Conservation (phyloP, 345 rosid species). For the Clausena lansium region DNA sequence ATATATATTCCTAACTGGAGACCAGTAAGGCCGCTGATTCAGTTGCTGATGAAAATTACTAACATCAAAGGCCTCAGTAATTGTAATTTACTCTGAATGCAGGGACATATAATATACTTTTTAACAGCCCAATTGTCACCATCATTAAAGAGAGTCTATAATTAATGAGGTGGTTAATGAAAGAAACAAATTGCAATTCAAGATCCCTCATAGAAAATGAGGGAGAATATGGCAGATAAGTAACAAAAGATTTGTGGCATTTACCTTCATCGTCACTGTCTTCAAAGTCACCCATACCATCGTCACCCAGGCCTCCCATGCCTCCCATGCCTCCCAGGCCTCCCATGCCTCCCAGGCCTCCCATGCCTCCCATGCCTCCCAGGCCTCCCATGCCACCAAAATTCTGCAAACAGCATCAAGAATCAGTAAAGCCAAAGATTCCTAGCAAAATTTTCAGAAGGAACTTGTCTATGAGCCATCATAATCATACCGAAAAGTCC, state of each 20-base stretch:
- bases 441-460: neutral
- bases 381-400: conserved; percentile 42
- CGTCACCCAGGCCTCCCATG: conserved; percentile 32
- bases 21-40: neutral
- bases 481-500: conserved; percentile 65
- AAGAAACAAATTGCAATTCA: neutral
- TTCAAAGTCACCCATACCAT: conserved; percentile 64
- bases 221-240: neutral
- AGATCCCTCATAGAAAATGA: neutral
- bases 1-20: neutral
- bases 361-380: conserved; percentile 32
- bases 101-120: neutral
- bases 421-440: neutral
- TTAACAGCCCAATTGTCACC: neutral
- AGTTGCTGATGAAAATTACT: neutral
- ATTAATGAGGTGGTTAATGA: neutral
- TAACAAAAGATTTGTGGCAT: neutral
- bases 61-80: too few relatives aligned
- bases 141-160: neutral
- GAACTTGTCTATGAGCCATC: neutral
- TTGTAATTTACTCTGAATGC: neutral
- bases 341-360: conserved; percentile 26
- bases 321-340: conserved; percentile 31
- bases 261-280: conserved; percentile 96
- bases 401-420: conserved; percentile 27